Evolutionary conservation across 805 yeast genomes (phyloP), one percentile per base, ranked within the genome.

Genomic region (Metschnikowia colocasiae): DNA sequence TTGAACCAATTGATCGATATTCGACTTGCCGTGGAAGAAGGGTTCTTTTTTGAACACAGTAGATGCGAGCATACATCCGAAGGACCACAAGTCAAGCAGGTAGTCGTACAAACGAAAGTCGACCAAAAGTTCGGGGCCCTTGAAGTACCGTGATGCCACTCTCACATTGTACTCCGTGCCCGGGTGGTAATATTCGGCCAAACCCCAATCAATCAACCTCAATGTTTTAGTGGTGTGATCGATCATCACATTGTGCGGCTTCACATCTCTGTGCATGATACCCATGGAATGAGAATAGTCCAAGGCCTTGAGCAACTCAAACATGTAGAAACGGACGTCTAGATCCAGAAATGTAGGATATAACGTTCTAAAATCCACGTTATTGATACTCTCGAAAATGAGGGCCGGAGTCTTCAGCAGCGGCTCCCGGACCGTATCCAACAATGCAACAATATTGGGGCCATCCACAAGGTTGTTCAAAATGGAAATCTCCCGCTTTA

Each of bases 241-340:
- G 56, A 89, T 89, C 96, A 89, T 89, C 37, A 89, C 88, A 61
- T 89, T 89, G 65, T 89, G 96, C 9, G 96, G 96, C 63, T 89
- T 89, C 43, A 89, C 96, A 67, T 89, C 97, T 63, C 97, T 75
- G 67, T 89, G 97, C 85, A 89, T 89, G 54, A 91, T 88, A 31
- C 97, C 97, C 84, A 86, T 86, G 5, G 95, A 85, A 69, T 91
- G 97, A 46, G 88, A 84, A 65, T 78, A 90, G 69, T 91, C 95
- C 53, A 91, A 75, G 0, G 97, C 97, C 48, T 74, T 77, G 58
- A 91, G 75, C 54, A 91, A 73, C 68, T 90, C 94, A 54, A 75
- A 82, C 80, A 91, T 87, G 68, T 91, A 91, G 68, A 67, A 88
- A 55, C 88, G 80, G 55, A 90, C 84, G 62, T 91, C 97, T 44